Base-by-base conservation (phyloP, 1,284 basidiomycete genomes). In the Rhodotorula mucilaginosa region DNA sequence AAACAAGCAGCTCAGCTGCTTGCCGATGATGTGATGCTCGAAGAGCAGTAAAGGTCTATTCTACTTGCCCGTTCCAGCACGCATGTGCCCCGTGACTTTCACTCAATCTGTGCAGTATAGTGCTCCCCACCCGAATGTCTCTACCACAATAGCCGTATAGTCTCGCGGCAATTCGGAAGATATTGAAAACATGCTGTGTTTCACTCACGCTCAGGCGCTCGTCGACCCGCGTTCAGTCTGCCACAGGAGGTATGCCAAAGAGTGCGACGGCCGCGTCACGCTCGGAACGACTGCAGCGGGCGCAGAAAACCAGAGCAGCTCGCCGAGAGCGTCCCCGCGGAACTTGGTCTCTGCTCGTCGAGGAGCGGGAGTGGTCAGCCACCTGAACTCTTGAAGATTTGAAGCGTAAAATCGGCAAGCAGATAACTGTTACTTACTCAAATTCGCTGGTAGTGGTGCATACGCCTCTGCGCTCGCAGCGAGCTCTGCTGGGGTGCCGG, bases 301-400 rank as follows among this genome's bases (percentile, higher is more conserved):
- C 6, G 77, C 71, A 0, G 72, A 60, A 69, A 79, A 79, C 78
- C 78, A 78, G 12, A 79, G 70, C 39, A 79, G 31, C 31, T 79
- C 78, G 57, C 71, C 72, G 23, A 69, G 60, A 15, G 67, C 67
- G 51, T 73, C 68, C 31, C 60, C 44, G 47, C 77, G 71, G 74
- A 79, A 78, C 60, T 78, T 74, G 4, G 71, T 72, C 34, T 69
- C 76, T 77, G 69, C 5, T 29, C 1, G 5, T 3, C 13, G 12
- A 6, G 26, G 15, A 2, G 39, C 19, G 39, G 23, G 6, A 59
- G 12, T 13, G 13, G 21, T 47, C 46, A 44, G 44, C 44, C 7
- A 18, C 21, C 18, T 0, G 5, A 16, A 19, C 16, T 13, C 23
- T 60, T 47, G n/a, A 58, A 19, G 47, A 19, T 13, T 5, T 18